A percentile compares a stretch with the other conserved stretches of the same genome.
phyloP scores from a whole-genome alignment of 139 green algal species.

The Trebouxia sp. region DNA sequence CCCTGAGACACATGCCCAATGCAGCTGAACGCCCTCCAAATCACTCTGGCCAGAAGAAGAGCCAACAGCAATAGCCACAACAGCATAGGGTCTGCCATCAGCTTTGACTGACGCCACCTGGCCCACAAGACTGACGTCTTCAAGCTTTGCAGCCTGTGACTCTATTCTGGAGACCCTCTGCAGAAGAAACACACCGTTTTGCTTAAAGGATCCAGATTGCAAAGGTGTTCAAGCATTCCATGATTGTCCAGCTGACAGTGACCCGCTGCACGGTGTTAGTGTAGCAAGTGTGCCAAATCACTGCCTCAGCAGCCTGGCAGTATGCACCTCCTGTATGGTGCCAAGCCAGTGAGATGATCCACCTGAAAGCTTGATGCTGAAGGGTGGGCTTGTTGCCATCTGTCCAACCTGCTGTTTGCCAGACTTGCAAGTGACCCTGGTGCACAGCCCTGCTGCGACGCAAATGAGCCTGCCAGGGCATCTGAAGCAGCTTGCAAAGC shows the following conservation, averaged over 20 bases:
- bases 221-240: background rate
- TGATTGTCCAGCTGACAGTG: background rate
- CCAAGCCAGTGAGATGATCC: background rate
- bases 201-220: background rate
- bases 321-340: background rate
- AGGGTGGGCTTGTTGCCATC: constrained; percentile 2
- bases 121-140: background rate
- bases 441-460: constrained; percentile 68
- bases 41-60: background rate
- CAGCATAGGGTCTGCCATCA: background rate
- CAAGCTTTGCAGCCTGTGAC: background rate
- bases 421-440: background rate
- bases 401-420: background rate
- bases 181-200: background rate
- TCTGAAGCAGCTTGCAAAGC: background rate
- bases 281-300: background rate
- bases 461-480: constrained; percentile 55
- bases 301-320: background rate
- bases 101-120: constrained; percentile 12
- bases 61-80: constrained; percentile 14
- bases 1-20: constrained; percentile 40
- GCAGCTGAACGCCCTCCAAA: constrained; percentile 29
- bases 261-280: background rate
- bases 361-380: background rate
- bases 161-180: background rate